Evolutionary conservation across 202 grass and related monocot species (phyloP), one percentile per base, ranked within the genome.

Genomic region (Cymbopogon flexuosus): DNA sequence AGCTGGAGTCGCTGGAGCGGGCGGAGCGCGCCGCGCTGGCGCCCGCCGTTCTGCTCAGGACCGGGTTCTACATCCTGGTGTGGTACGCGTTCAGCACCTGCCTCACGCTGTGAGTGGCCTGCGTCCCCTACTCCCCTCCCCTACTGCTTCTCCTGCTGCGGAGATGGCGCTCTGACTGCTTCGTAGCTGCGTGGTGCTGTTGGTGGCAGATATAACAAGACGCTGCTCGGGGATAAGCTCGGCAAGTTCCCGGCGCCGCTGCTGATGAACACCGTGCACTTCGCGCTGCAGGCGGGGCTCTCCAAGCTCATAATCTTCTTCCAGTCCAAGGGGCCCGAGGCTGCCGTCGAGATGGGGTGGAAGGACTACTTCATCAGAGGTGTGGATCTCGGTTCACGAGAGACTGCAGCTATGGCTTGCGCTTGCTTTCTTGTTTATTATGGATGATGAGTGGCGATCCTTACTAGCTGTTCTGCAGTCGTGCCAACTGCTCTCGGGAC

Each of bases 51-150:
- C 81, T 97, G 36, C 83, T 93, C 75, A 85, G 84, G 83, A 99
- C 90, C 22, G 79, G 77, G 37, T 93, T 96, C 80, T 99, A 91
- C 88, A 91, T 99, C 79, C 83, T 95, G 67, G 87, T 96, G 62
- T 99, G 96, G 96, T 99, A 99, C 87, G 83, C 96, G 33, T 93
- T 99, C 77, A 99, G 96, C 75, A 99, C 96, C 90, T 99, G 89
- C 64, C 90, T 99, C 92, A 99, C 93, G 71, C 83, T 99, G 96
- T 99, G 84, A 96, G 93, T 91, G 63, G 47, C 33, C 79, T 51
- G 16, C 13, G 74, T 60, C 74, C 56, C 49, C 16, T 1, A 0
- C 1, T 1, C 39, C 54, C 71, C 18, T 27, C 18, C 30, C 18
- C 51, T 56, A 23, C 57, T 60, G 1, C 2, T 15, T 6, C 23